Evolutionary conservation across 805 yeast species (phyloP), one percentile per base, ranked within the genome.

Genomic region (Kodamaea nitidulidarum): DNA sequence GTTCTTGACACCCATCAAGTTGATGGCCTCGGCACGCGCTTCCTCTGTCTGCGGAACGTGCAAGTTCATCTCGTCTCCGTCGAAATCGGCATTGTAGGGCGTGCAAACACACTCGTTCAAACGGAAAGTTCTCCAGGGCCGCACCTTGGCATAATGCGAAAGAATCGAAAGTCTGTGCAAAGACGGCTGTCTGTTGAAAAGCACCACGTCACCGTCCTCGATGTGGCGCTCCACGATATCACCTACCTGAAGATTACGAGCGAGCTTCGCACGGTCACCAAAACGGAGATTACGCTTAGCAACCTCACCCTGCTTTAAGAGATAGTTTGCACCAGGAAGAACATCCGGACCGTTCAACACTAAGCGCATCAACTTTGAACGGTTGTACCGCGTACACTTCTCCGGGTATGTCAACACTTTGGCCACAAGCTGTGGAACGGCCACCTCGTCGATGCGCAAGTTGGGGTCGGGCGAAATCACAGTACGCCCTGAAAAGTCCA

Each of bases 21-120:
- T 86, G 63, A 91, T 88, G n/a, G 98, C 98, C 63, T 93, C 99
- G 0, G 98, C 95, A 48, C 98, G 72, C 1, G 98, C 98, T 63
- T 93, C 98, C 65, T 93, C 98, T 1, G 98, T 93, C 63, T 93
- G 99, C 1, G 98, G 98, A 33, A 93, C 98, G 59, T 93, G 98
- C 56, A 93, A 71, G 62, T 93, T 93, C 98, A 93, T 93, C 63
- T 93, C 98, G 66, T 93, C 98, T 65, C 98, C 98, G 63, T 93
- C 98, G 60, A 93, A 93, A 76, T 93, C 99, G 28, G 99, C 99
- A 61, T 95, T 95, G 66, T 93, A 93, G 2, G 98, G 98, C 0
- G 98, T 93, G 69, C 98, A 93, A 7, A 93, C 99, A 82, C 98
- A 93, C 64, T 93, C 98, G 59, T 93, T 93, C 51, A 93, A 73